These are phyloP conservation scores for Cercospora citrullina DNA, from an alignment of 2,329 filamentous ascomycete species.

Conservation along the genomic window DNA sequence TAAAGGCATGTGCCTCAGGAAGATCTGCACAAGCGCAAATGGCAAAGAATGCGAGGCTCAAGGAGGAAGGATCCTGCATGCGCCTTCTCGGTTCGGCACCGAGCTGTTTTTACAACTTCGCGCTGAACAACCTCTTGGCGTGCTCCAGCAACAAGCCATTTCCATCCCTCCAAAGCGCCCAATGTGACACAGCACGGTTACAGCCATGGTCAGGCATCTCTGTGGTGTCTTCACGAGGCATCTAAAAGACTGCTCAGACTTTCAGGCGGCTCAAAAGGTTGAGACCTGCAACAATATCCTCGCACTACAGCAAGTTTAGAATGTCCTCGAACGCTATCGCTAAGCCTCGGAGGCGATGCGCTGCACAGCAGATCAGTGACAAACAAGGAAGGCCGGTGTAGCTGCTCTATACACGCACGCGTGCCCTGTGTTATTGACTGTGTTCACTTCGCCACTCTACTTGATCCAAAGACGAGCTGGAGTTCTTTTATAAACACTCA, in stretches of 20 bases:
- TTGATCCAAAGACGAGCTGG: neutral
- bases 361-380: neutral
- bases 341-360: neutral
- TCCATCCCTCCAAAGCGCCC: neutral
- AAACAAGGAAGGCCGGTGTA: neutral
- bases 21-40: neutral
- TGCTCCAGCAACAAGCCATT: neutral
- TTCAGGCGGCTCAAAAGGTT: neutral
- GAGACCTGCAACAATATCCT: neutral
- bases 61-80: neutral
- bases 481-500: neutral
- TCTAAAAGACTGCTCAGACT: neutral
- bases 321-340: neutral
- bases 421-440: neutral
- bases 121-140: neutral
- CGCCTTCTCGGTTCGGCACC: neutral
- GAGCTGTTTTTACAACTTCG: neutral
- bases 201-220: neutral
- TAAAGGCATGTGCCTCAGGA: neutral
- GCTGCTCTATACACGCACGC: neutral
- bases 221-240: neutral
- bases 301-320: neutral
- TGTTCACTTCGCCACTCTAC: neutral
- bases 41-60: neutral
- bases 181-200: neutral